Evolutionary conservation across 1,284 basidiomycete species (phyloP).

Genomic region (Tremellales sp.): DNA sequence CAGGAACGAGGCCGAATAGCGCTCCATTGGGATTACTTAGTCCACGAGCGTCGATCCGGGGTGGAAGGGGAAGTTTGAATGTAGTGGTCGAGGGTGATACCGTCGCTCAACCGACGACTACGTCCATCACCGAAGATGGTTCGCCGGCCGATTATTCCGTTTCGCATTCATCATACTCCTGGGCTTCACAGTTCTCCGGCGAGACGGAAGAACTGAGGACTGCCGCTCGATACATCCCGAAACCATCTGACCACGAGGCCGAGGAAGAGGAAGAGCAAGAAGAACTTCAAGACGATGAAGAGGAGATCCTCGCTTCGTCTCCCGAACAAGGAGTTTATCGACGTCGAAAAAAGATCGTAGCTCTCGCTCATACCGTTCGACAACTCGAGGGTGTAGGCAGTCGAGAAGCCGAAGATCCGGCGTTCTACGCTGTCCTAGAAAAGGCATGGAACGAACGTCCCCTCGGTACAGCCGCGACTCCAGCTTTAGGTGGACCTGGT

Average conservation of each 20-base stretch:
- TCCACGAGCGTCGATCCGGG: background rate
- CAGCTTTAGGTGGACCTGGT: no score
- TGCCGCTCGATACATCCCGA: slow-evolving; percentile 28
- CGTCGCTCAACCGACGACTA: background rate
- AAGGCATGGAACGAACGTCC: slow-evolving; percentile 31
- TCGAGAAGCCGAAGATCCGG: slow-evolving; percentile 29
- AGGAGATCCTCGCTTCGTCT: slow-evolving; percentile 10
- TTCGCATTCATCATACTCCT: slow-evolving; percentile 29
- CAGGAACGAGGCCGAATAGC: background rate
- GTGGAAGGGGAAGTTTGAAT: no score
- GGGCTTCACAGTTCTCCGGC: slow-evolving; percentile 34
- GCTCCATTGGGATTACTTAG: background rate
- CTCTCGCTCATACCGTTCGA: slow-evolving; percentile 32
- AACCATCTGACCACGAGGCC: background rate
- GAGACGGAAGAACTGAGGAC: slow-evolving; percentile 29
- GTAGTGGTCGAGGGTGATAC: slow-evolving; percentile 5
- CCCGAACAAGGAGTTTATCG: slow-evolving; percentile 15
- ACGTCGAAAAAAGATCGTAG: slow-evolving; percentile 26
- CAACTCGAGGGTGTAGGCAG: slow-evolving; percentile 32
- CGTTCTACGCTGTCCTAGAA: slow-evolving; percentile 19
- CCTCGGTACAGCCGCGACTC: slow-evolving; percentile 2
- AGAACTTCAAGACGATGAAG: slow-evolving; percentile 1
- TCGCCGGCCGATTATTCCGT: slow-evolving; percentile 7
- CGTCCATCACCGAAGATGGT: background rate
- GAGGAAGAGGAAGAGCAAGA: background rate